Base-by-base conservation (phyloP, 176 grass and related monocot genomes). In the Zoysia pacifica region DNA sequence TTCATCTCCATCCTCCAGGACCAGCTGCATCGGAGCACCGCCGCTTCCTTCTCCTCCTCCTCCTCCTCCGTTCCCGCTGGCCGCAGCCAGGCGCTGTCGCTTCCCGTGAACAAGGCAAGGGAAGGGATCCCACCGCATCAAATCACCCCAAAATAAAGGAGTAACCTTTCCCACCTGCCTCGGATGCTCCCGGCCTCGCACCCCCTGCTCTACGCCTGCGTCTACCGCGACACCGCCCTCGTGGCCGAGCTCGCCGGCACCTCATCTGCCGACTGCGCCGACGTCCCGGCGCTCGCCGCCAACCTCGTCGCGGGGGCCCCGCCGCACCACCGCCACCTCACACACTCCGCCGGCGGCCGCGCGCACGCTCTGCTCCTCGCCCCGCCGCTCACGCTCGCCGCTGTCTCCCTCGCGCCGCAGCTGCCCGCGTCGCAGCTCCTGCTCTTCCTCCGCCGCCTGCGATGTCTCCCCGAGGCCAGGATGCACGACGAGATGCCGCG, bases 151-250 rank as follows among this genome's bases (percentile, higher is more conserved):
- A 28, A 28, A 28, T 28, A 28, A 43, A 47, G 65, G 56, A 79
- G 71, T 11, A 6, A 58, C 42, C 49, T 28, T 45, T 56, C 58
- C 62, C 77, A 79, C 76, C 76, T 70, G 87, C 83, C 83, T 86
- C 87, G 83, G 73, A 89, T 89, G 87, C 87, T 89, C 83, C 87
- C 87, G 51, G 87, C 83, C 79, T 86, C 83, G 87, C 83, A 89
- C 37, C 83, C 87, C 59, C 83, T 89, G 72, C 87, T 89, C 73
- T 89, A 89, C 87, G 79, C 87, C 73, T 82, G 87, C 83, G 79
- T 71, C 87, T 86, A 82, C 87, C 83, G 74, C 72, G 87, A 86
- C 87, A 85, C 60, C 50, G 16, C 67, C 66, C 37, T 89, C 78
- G 67, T 89, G 73, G 78, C 73, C 73, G 87, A 89, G 8, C 83